Percentiles rank a stretch among this genome's conserved stretches.
These are phyloP conservation scores for Rheum nobile DNA, from an alignment of 148 eudicot species.

Conservation along the genomic window DNA sequence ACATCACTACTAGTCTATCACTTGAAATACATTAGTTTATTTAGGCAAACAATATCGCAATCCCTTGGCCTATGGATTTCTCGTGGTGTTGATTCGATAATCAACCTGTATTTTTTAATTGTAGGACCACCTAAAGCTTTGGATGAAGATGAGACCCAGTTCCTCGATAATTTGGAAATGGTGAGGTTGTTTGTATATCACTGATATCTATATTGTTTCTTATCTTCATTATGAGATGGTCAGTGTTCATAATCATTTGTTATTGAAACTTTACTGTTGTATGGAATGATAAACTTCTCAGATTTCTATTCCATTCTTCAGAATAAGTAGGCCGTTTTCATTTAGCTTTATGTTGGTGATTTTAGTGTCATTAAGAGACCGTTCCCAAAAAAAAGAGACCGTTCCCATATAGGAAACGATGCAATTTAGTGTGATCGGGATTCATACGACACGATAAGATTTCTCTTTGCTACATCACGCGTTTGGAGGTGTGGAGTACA, in stretches of 20 bases:
- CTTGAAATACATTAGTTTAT: too few relatives aligned
- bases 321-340: background rate
- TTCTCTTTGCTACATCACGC: too few relatives aligned
- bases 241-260: too few relatives aligned
- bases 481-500: too few relatives aligned
- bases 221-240: background rate
- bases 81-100: background rate
- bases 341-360: too few relatives aligned
- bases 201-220: background rate
- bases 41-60: too few relatives aligned
- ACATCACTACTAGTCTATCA: too few relatives aligned
- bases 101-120: slow-evolving; percentile 10
- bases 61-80: background rate
- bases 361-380: too few relatives aligned
- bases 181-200: slow-evolving; percentile 26
- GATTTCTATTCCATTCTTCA: background rate
- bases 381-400: too few relatives aligned
- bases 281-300: background rate
- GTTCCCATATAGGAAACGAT: too few relatives aligned
- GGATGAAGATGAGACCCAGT: slow-evolving; percentile 92
- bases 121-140: slow-evolving; percentile 99
- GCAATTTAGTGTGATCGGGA: too few relatives aligned
- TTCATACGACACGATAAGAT: too few relatives aligned
- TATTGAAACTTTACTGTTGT: background rate
- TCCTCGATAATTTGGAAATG: slow-evolving; percentile 68